These are phyloP conservation scores for Achaetomiella virescens DNA, from an alignment of 495 filamentous ascomycete species.

Conservation along the genomic window DNA sequence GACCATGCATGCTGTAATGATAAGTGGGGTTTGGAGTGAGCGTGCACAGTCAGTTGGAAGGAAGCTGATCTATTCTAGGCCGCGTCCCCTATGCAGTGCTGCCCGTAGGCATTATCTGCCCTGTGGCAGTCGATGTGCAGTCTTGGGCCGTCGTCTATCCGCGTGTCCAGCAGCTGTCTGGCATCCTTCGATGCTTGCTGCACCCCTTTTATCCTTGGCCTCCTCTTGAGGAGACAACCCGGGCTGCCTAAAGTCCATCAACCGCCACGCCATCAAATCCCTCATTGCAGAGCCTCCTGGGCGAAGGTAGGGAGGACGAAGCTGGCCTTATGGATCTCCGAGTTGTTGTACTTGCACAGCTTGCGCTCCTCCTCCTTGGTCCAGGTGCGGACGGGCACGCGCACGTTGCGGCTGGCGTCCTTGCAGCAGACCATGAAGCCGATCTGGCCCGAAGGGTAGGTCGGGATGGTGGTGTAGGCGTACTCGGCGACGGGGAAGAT, in stretches of 20 bases:
- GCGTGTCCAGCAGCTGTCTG: neutral
- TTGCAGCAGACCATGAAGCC: constrained; percentile 99
- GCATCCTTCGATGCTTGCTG: constrained; percentile 4
- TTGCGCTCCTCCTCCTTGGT: constrained; percentile 82
- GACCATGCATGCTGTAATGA: neutral
- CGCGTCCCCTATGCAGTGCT: neutral
- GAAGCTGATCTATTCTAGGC: constrained; percentile 4
- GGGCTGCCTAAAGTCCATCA: neutral
- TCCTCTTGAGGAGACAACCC: neutral
- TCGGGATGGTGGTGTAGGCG: constrained; percentile 98
- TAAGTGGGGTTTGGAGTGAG: neutral
- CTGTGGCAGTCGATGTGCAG: neutral
- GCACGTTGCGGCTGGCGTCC: constrained; percentile 76
- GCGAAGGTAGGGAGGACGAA: constrained; percentile 94
- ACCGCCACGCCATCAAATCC: neutral
- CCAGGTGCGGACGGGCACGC: constrained; percentile 73
- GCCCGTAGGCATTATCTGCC: neutral
- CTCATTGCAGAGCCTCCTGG: constrained; percentile 61
- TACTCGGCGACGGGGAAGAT: constrained; percentile 98
- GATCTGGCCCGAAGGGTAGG: constrained; percentile 98
- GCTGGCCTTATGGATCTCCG: constrained; percentile 86
- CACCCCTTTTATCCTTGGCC: constrained; percentile 7
- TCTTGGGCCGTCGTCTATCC: neutral
- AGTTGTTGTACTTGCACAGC: constrained; percentile 91
- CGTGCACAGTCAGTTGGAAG: neutral